Conservation (phyloP, 169 alveolate genomes). For the Cystoisospora suis region DNA sequence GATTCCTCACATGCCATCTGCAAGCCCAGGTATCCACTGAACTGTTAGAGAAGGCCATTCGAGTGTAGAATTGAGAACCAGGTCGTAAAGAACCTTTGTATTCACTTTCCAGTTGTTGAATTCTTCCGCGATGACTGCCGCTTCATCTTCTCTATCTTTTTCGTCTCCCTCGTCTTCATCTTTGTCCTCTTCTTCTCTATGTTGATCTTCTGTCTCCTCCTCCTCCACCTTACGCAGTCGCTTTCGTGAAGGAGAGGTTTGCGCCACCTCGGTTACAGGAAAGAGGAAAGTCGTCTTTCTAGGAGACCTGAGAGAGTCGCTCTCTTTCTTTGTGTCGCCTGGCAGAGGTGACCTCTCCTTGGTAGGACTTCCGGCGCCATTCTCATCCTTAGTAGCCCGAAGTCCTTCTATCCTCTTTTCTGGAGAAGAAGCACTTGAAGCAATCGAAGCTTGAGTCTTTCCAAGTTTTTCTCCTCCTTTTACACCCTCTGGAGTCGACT, state of each 20-base stretch:
- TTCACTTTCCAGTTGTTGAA: constrained; percentile 91
- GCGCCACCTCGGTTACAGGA: too few species aligned
- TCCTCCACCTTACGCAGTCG: not conserved
- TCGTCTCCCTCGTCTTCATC: constrained; percentile 13
- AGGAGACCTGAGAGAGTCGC: too few species aligned
- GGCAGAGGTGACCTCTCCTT: too few species aligned
- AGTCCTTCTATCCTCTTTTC: too few species aligned
- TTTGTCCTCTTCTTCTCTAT: not conserved
- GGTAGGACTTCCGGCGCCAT: too few species aligned
- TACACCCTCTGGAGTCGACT: too few species aligned
- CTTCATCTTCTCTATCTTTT: not conserved
- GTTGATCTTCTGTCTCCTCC: not conserved
- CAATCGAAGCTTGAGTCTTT: too few species aligned
- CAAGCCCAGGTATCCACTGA: constrained; percentile 84
- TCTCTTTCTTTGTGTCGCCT: too few species aligned
- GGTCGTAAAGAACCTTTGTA: constrained; percentile 93
- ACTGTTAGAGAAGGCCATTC: constrained; percentile 97
- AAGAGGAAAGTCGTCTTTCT: too few species aligned
- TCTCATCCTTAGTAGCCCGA: too few species aligned
- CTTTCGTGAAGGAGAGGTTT: not conserved
- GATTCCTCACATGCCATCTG: not conserved
- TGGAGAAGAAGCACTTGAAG: too few species aligned
- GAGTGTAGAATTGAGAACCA: constrained; percentile 87
- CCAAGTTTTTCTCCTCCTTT: too few species aligned
- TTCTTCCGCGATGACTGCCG: constrained; percentile 32